Conservation (phyloP, 2,329 filamentous ascomycete genomes). For the Neoascochyta sp. region DNA sequence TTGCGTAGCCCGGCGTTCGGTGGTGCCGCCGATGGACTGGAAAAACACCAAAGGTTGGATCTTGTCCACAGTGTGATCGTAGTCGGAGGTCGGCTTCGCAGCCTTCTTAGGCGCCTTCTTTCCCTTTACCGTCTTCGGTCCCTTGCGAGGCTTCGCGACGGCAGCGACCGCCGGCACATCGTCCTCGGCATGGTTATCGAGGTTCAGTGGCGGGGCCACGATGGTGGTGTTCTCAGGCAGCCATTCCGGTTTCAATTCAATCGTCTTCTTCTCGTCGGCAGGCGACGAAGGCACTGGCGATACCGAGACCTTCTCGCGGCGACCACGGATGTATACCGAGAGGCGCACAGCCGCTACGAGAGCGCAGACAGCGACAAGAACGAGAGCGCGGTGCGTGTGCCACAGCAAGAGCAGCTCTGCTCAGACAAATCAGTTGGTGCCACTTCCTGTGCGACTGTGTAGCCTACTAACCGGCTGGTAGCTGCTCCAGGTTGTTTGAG, state of each 20-base stretch:
- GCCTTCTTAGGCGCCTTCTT: constrained; percentile 25
- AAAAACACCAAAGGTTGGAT: constrained; percentile 81
- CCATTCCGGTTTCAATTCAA: constrained; percentile 35
- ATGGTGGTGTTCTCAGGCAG: constrained; percentile 32
- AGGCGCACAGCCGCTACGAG: constrained; percentile 30
- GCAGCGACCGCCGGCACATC: constrained; percentile 14
- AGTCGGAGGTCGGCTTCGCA: constrained; percentile 13
- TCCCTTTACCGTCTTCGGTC: constrained; percentile 40
- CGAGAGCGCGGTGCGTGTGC: constrained; percentile 34
- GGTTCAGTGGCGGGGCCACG: constrained; percentile 14
- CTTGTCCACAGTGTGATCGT: constrained; percentile 38
- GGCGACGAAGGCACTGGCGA: constrained; percentile 34
- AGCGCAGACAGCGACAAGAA: constrained; percentile 32
- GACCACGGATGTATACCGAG: constrained; percentile 22
- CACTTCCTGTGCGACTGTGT: not conserved
- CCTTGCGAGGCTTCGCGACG: constrained; percentile 26
- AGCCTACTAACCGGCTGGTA: constrained; percentile 15
- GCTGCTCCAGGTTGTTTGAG: constrained; percentile 7
- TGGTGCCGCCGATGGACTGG: constrained; percentile 81
- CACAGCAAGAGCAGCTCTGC: constrained; percentile 37
- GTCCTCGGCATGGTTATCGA: constrained; percentile 32
- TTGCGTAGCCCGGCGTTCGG: constrained; percentile 66
- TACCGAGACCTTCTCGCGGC: constrained; percentile 25
- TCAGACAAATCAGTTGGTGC: constrained; percentile 1
- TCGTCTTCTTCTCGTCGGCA: constrained; percentile 27